Base-by-base conservation (phyloP, 371 early-diverging fungal species). In the Synchytrium microbalum region DNA sequence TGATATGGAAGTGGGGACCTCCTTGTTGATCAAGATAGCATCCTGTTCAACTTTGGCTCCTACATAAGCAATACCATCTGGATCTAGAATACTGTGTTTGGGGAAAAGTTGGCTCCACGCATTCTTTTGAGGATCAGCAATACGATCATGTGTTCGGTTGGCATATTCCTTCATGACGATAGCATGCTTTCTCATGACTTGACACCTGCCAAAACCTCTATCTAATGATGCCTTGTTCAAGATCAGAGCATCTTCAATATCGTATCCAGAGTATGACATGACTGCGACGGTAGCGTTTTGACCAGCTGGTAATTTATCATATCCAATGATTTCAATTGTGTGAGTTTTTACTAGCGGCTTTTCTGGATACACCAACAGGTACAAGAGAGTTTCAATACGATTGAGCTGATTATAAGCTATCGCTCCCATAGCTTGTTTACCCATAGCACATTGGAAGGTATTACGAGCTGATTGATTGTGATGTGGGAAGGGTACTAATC, bases 381-480 rank as follows among this genome's bases (percentile, higher is more conserved):
- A 93, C 51, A 96, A 83, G 58, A 96, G 76, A 1, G 98, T 97
- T 79, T 99, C 99, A 67, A 96, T 95, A 69, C 99, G 88, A 64
- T 89, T 87, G 65, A 94, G 76, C 72, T 96, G 93, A 75, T 99
- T 99, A 68, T 93, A 93, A 10, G 91, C 93, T 67, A 97, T 96
- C 24, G 92, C 89, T 31, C 99, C 99, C 63, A 99, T 98, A 57
- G 99, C 99, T 80, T 99, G 99, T 80, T 99, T 99, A 73, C 99
- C 99, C 99, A 99, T 99, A 74, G 99, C 99, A 74, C 97, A 99
- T 69, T 79, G 80, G 61, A 88, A 93, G 31, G 99, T 99, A 81
- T 99, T 99, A 82, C 99, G 91, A 31, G 99, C 99, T 60, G 93
- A 92, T 78, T 99, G 99, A 79, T 99, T 99, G 81, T 99, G 99